These are phyloP conservation scores for Boletus edulis DNA, from an alignment of 768 basidiomycete species.

Conservation along the genomic window DNA sequence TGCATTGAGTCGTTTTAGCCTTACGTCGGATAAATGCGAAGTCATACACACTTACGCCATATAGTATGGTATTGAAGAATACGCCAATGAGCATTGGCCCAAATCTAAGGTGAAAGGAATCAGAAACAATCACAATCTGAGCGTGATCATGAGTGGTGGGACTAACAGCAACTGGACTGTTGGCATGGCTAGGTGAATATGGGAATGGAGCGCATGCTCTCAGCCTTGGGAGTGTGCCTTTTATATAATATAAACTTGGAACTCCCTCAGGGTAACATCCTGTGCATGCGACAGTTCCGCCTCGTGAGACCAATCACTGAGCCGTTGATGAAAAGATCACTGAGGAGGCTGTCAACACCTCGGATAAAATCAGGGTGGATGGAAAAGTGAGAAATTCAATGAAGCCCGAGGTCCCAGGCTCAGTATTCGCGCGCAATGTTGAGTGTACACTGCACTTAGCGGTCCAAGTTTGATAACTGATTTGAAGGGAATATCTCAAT, in stretches of 20 bases:
- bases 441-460: no score
- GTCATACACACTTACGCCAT: conserved; percentile 6
- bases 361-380: neutral
- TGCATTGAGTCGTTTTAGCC: neutral
- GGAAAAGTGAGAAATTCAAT: neutral
- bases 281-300: neutral
- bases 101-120: conserved; percentile 38
- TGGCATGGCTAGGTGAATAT: neutral
- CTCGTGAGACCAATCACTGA: neutral
- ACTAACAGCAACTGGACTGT: neutral
- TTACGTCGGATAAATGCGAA: neutral
- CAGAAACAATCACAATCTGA: conserved; percentile 19
- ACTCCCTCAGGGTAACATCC: neutral
- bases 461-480: no score
- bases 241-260: neutral
- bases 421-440: neutral
- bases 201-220: neutral
- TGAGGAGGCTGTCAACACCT: neutral
- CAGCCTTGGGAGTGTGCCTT: neutral
- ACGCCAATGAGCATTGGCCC: conserved; percentile 23
- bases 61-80: conserved; percentile 16
- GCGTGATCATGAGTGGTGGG: neutral
- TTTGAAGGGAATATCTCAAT: no score
- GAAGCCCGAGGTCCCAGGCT: neutral
- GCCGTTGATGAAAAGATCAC: neutral